Evolutionary conservation across 495 filamentous ascomycete genomes (phyloP), one percentile per base, ranked within the genome.

Genomic region (Pyrenopolyporus hunteri): DNA sequence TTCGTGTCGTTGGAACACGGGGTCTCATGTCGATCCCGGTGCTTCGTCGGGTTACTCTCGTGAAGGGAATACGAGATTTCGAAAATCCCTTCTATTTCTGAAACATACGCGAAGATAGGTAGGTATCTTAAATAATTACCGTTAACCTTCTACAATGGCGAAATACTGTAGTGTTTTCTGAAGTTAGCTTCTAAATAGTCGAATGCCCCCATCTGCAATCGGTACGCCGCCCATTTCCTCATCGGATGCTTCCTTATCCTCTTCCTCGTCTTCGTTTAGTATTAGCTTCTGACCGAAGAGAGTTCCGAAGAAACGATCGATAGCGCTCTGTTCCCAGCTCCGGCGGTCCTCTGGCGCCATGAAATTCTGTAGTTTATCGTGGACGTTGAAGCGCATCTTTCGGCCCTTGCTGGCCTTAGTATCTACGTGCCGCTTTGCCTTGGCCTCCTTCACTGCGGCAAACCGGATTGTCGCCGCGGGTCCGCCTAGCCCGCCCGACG

Each of bases 301-400:
- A 26, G 91, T 89, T 25, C 87, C 87, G 76, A 98, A 97, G 68
- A 98, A 87, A 66, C 96, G 84, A 68, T 91, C 90, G 47, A 91
- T 84, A 32, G 91, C 89, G 47, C 84, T 80, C 47, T 84, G 80
- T 44, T 89, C 88, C 93, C 93, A 97, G 9, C 60, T 70, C 2
- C 87, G 82, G 23, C 89, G 77, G 69, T 96, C 90, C 71, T 96
- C 90, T 0, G 93, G 89, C 23, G 92, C 93, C 93, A 97, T 97
- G 70, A 98, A 98, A 76, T 97, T 97, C 78, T 94, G 90, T 59
- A 98, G 73, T 74, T 97, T 98, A 78, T 98, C 92, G 67, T 98
- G 93, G 13, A 98, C 92, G 40, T 88, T 91, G 74, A 89, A 98
- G 37, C 89, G 78, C 84, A 98, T 83, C 76, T 97, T 98, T 46